phyloP scores from a whole-genome alignment of 2,329 filamentous ascomycete species.

The Ophiocordyceps sinensis region DNA sequence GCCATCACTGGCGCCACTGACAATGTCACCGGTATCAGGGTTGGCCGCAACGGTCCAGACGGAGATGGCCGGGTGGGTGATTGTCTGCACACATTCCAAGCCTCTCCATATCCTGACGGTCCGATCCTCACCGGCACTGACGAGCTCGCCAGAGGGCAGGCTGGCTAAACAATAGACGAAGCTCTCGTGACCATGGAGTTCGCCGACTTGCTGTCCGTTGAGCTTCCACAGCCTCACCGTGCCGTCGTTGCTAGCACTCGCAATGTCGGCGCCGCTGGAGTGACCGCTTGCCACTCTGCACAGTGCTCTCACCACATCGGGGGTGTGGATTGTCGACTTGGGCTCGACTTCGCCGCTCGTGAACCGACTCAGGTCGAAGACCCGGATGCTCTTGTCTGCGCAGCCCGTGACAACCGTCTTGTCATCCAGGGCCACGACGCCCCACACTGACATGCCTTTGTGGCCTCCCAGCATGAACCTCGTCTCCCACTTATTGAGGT shows the following conservation, averaged over 20 bases:
- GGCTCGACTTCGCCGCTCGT: slow-evolving; percentile 40
- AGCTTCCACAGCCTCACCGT: slow-evolving; percentile 78
- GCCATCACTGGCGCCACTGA: slow-evolving; percentile 83
- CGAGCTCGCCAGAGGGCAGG: slow-evolving; percentile 71
- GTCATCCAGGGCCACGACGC: slow-evolving; percentile 71
- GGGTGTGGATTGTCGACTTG: slow-evolving; percentile 43
- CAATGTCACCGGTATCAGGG: slow-evolving; percentile 72
- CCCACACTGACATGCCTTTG: slow-evolving; percentile 67
- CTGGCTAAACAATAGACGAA: slow-evolving; percentile 81
- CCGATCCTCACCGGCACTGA: slow-evolving; percentile 88
- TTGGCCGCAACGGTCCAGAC: slow-evolving; percentile 89
- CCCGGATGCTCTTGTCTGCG: slow-evolving; percentile 76
- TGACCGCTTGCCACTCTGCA: slow-evolving; percentile 65
- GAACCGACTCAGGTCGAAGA: slow-evolving; percentile 58
- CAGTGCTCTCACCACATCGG: slow-evolving; percentile 78
- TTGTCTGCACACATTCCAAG: slow-evolving; percentile 76
- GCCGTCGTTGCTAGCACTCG: slow-evolving; percentile 87
- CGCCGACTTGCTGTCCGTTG: slow-evolving; percentile 58
- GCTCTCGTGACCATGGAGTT: slow-evolving; percentile 78
- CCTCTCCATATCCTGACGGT: slow-evolving; percentile 82
- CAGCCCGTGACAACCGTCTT: slow-evolving; percentile 79
- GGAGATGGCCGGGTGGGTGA: slow-evolving; percentile 91
- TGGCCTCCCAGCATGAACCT: slow-evolving; percentile 61
- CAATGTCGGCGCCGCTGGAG: slow-evolving; percentile 77
- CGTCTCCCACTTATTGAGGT: slow-evolving; percentile 70